These are phyloP conservation scores for Fusarium sororula DNA, from an alignment of 2,329 filamentous ascomycete species.

Conservation along the genomic window DNA sequence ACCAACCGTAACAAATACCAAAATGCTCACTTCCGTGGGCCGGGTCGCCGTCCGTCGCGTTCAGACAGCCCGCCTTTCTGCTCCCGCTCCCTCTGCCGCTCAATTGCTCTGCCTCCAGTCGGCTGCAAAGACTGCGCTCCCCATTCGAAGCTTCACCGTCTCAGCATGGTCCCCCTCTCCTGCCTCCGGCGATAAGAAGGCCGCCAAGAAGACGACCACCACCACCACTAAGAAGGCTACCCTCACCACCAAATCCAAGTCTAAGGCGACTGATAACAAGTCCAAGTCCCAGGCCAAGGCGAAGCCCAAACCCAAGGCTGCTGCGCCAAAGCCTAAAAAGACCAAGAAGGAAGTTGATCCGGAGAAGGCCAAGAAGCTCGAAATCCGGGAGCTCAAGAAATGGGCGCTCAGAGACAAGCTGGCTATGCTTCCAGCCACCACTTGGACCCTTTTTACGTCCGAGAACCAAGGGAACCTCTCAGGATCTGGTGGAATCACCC, in stretches of 20 bases:
- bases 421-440: slow-evolving; percentile 41
- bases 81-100: slow-evolving; percentile 35
- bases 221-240: slow-evolving; percentile 27
- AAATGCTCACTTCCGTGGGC: slow-evolving; percentile 55
- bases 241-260: slow-evolving; percentile 30
- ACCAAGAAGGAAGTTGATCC: slow-evolving; percentile 49
- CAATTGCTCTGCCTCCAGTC: slow-evolving; percentile 35
- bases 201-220: slow-evolving; percentile 27
- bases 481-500: slow-evolving; percentile 15
- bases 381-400: slow-evolving; percentile 51
- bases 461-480: slow-evolving; percentile 41
- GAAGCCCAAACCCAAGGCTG: slow-evolving; percentile 41
- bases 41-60: slow-evolving; percentile 51
- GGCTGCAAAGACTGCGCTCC: slow-evolving; percentile 24
- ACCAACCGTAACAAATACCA: not conserved
- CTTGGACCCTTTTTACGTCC: slow-evolving; percentile 52
- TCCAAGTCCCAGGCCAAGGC: slow-evolving; percentile 43
- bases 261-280: slow-evolving; percentile 37
- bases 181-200: slow-evolving; percentile 30
- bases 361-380: slow-evolving; percentile 46
- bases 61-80: slow-evolving; percentile 37
- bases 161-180: slow-evolving; percentile 44
- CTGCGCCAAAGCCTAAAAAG: slow-evolving; percentile 43
- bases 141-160: slow-evolving; percentile 45
- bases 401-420: slow-evolving; percentile 54